Conservation (phyloP, 768 basidiomycete species). For the Termitomyces titanicus region DNA sequence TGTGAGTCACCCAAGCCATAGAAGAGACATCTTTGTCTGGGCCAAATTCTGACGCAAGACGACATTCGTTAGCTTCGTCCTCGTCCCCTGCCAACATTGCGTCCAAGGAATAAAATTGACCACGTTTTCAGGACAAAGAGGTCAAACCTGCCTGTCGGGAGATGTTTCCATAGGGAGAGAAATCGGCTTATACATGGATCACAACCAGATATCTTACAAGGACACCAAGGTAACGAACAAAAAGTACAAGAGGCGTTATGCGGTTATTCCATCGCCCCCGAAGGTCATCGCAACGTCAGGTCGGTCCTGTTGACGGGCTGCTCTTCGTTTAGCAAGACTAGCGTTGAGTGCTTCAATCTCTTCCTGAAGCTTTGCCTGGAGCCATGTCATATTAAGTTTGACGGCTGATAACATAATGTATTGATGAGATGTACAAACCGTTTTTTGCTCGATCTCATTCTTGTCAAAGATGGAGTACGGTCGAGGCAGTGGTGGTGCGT, state of each 20-base stretch:
- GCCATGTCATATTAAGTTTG: background rate
- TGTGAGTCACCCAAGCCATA: too few relatives aligned
- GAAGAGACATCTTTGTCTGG: too few relatives aligned
- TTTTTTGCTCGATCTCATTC: slow-evolving; percentile 51
- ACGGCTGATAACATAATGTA: background rate
- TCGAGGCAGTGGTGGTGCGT: slow-evolving; percentile 31
- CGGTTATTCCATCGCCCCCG: slow-evolving; percentile 5
- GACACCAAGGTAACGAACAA: background rate
- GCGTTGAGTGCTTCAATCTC: slow-evolving; percentile 57
- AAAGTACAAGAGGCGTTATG: background rate
- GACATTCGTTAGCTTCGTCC: too few relatives aligned
- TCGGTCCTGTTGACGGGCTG: slow-evolving; percentile 18
- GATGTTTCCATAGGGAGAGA: background rate
- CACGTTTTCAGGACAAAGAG: too few relatives aligned
- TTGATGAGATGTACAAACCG: slow-evolving; percentile 36
- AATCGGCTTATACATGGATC: background rate
- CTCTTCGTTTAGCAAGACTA: slow-evolving; percentile 42
- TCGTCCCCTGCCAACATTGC: too few relatives aligned
- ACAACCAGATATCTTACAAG: background rate
- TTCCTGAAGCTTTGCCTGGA: slow-evolving; percentile 50
- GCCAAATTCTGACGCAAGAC: too few relatives aligned
- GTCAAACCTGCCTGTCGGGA: background rate
- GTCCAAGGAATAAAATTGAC: too few relatives aligned
- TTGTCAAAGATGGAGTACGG: slow-evolving; percentile 63
- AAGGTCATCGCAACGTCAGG: slow-evolving; percentile 7